phyloP scores from a whole-genome alignment of 441 rosid species.

The Biscutella laevigata region DNA sequence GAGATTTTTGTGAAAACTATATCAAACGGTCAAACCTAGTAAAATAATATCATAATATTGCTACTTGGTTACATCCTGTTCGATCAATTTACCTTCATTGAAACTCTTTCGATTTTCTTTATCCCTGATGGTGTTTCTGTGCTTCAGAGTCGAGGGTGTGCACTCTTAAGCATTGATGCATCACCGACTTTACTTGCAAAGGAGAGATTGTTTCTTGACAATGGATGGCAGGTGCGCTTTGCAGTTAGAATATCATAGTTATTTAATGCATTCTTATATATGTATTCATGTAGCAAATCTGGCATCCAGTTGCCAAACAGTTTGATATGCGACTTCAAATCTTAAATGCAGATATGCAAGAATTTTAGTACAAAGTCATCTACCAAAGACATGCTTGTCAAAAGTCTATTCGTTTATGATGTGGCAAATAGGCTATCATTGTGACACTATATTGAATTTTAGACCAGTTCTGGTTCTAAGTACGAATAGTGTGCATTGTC shows the following conservation, averaged over 20 bases:
- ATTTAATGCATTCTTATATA: background rate
- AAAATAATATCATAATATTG: background rate
- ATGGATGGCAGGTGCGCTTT: slow-evolving; percentile 84
- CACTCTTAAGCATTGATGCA: slow-evolving; percentile 66
- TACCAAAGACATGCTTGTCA: background rate
- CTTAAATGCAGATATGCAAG: background rate
- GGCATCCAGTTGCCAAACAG: background rate
- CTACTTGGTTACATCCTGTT: background rate
- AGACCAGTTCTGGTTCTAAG: background rate
- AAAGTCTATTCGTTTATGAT: background rate
- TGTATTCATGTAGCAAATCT: background rate
- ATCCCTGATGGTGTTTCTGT: background rate
- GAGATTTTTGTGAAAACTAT: slow-evolving; percentile 3
- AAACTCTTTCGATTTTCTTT: background rate
- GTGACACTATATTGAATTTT: background rate
- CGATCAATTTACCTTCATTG: background rate
- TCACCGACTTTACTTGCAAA: slow-evolving; percentile 80
- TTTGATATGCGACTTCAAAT: background rate
- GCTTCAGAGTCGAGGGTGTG: slow-evolving; percentile 89
- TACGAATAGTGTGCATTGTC: too few species aligned
- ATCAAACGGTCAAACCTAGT: background rate
- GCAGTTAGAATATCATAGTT: slow-evolving; percentile 8
- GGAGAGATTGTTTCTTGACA: slow-evolving; percentile 74
- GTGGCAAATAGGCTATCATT: background rate
- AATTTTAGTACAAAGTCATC: background rate